A percentile compares a stretch with the other conserved stretches of the same genome.
These are phyloP conservation scores for Setaria italica DNA, from an alignment of 202 grass and related monocot genomes.

Conservation along the genomic window DNA sequence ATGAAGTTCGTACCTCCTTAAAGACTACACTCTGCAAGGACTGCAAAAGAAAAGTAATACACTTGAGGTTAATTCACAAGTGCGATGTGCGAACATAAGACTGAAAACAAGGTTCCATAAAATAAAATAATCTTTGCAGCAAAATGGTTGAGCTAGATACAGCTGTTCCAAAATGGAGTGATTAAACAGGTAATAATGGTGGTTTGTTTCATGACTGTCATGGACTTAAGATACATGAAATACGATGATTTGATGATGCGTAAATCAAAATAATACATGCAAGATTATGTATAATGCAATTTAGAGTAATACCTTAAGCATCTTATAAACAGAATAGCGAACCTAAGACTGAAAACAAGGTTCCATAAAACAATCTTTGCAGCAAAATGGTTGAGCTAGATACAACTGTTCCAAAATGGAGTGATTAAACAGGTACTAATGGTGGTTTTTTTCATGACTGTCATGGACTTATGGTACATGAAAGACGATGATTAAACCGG, in stretches of 20 bases:
- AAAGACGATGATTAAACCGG: conserved; percentile 9
- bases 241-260: background rate
- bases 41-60: conserved; percentile 61
- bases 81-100: background rate
- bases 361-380: conserved; percentile 29
- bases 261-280: conserved; percentile 31
- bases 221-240: conserved; percentile 6
- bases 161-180: background rate
- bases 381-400: background rate
- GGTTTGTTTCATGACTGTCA: background rate
- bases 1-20: conserved; percentile 73
- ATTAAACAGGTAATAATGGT: conserved; percentile 1
- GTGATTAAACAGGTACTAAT: conserved; percentile 1
- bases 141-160: background rate
- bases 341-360: conserved; percentile 1
- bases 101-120: conserved; percentile 5
- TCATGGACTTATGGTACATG: background rate
- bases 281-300: conserved; percentile 16
- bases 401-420: background rate
- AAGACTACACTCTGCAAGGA: conserved; percentile 98
- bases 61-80: background rate
- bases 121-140: conserved; percentile 27
- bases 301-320: conserved; percentile 78
- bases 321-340: conserved; percentile 93
- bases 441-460: background rate